Conservation (phyloP, 441 rosid genomes). For the Bocquillonia castaneifolia region DNA sequence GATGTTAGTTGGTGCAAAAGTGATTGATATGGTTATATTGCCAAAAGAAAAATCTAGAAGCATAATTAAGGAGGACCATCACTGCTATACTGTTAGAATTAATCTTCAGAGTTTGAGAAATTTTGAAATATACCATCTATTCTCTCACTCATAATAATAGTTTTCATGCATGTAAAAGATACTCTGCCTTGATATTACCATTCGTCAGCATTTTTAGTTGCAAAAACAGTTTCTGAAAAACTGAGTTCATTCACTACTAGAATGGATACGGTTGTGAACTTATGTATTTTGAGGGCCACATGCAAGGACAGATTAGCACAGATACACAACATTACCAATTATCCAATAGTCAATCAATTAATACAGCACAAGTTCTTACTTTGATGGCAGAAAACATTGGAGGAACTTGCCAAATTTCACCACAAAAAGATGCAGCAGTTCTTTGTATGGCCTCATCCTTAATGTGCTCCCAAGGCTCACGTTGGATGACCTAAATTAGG, state of each 20-base stretch:
- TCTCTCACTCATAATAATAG: not conserved
- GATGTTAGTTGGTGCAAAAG: too few relatives aligned
- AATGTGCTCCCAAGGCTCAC: constrained; percentile 96
- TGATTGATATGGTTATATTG: too few relatives aligned
- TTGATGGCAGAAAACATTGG: constrained; percentile 99
- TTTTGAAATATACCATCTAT: not conserved
- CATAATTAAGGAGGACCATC: not conserved
- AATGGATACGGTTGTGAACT: not conserved
- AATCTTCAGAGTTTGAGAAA: not conserved
- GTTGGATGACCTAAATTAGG: constrained; percentile 63
- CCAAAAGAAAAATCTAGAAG: not conserved
- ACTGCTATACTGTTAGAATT: not conserved
- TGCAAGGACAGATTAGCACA: not conserved
- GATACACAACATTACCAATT: not conserved
- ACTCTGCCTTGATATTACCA: not conserved
- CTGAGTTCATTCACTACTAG: not conserved
- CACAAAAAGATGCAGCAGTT: constrained; percentile 68
- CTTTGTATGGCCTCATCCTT: constrained; percentile 75
- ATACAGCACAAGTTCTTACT: constrained; percentile 41
- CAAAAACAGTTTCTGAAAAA: not conserved
- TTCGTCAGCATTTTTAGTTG: not conserved
- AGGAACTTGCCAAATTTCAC: constrained; percentile 99
- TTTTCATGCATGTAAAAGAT: not conserved
- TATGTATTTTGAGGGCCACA: constrained; percentile 4
- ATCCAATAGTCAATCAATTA: not conserved